Conservation (phyloP, 768 basidiomycete genomes). For the Phanerochaete carnosa region DNA sequence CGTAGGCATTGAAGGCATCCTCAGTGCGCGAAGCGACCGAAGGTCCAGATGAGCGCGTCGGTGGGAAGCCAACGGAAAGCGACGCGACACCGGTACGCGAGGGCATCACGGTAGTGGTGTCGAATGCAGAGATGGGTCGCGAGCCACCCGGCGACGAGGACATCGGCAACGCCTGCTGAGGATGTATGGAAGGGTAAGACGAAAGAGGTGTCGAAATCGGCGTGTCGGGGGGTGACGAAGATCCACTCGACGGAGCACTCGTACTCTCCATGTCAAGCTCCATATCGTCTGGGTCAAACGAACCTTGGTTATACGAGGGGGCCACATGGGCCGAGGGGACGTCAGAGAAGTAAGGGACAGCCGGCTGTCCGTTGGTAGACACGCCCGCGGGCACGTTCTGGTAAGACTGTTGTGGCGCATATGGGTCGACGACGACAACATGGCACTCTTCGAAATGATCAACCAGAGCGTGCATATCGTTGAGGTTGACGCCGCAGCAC, state of each 20-base stretch:
- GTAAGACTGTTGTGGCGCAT: conserved; percentile 21
- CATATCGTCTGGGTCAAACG: conserved; percentile 80
- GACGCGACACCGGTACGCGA: conserved; percentile 35
- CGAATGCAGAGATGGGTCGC: conserved; percentile 45
- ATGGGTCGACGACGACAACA: conserved; percentile 66
- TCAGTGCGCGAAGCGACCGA: conserved; percentile 28
- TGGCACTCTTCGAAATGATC: conserved; percentile 93
- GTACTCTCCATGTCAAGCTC: conserved; percentile 62
- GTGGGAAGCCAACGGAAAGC: conserved; percentile 33
- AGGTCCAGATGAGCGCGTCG: conserved; percentile 28
- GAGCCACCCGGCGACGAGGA: conserved; percentile 26
- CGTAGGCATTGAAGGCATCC: conserved; percentile 68
- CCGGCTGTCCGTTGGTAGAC: conserved; percentile 9
- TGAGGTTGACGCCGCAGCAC: conserved; percentile 80
- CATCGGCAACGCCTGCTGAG: conserved; percentile 29
- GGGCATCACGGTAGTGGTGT: conserved; percentile 51
- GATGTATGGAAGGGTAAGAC: conserved; percentile 26
- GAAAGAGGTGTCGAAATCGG: conserved; percentile 41
- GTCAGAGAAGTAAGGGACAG: conserved; percentile 23
- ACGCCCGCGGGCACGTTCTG: conserved; percentile 8
- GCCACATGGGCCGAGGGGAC: conserved; percentile 17
- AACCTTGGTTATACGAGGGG: conserved; percentile 31
- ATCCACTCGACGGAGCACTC: conserved; percentile 31
- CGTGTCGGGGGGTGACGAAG: conserved; percentile 41
- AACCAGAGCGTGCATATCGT: conserved; percentile 77